These are phyloP conservation scores for Xylaria telfairii DNA, from an alignment of 495 filamentous ascomycete genomes.

Conservation along the genomic window DNA sequence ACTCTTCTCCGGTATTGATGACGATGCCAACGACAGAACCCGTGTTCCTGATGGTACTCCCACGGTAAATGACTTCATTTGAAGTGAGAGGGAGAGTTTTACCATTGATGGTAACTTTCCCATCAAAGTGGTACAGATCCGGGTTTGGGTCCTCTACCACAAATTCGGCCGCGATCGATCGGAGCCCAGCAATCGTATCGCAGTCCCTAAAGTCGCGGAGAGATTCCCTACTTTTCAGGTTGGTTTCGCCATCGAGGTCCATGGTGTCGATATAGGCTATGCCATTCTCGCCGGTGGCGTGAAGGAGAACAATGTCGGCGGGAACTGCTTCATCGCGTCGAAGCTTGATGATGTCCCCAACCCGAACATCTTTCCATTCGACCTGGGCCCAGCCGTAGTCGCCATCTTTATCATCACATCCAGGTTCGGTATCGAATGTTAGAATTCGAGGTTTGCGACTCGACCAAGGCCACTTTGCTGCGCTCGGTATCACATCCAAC, in stretches of 20 bases:
- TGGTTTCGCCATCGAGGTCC: slow-evolving; percentile 95
- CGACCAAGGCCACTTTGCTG: slow-evolving; percentile 28
- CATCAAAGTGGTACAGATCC: slow-evolving; percentile 87
- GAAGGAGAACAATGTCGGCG: slow-evolving; percentile 78
- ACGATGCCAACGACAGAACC: slow-evolving; percentile 72
- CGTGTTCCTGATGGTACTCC: slow-evolving; percentile 84
- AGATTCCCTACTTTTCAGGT: slow-evolving; percentile 70
- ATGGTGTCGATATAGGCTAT: slow-evolving; percentile 91
- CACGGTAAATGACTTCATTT: slow-evolving; percentile 82
- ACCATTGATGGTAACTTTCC: slow-evolving; percentile 66
- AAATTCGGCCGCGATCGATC: slow-evolving; percentile 57
- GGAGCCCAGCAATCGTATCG: slow-evolving; percentile 61
- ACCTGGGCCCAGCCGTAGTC: slow-evolving; percentile 62
- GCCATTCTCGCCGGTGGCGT: slow-evolving; percentile 76
- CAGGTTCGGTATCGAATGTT: slow-evolving; percentile 10
- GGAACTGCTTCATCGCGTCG: slow-evolving; percentile 78
- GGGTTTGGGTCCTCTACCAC: slow-evolving; percentile 85
- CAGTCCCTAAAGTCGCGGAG: slow-evolving; percentile 58
- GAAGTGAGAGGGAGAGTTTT: slow-evolving; percentile 78
- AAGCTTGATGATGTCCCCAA: slow-evolving; percentile 83
- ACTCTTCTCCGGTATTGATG: slow-evolving; percentile 89
- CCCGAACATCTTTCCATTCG: slow-evolving; percentile 80
- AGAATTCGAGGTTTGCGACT: not conserved
- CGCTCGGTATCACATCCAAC: not conserved
- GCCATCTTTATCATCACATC: slow-evolving; percentile 24